phyloP scores from a whole-genome alignment of 2,329 filamentous ascomycete species.

The Akanthomyces muscarius region DNA sequence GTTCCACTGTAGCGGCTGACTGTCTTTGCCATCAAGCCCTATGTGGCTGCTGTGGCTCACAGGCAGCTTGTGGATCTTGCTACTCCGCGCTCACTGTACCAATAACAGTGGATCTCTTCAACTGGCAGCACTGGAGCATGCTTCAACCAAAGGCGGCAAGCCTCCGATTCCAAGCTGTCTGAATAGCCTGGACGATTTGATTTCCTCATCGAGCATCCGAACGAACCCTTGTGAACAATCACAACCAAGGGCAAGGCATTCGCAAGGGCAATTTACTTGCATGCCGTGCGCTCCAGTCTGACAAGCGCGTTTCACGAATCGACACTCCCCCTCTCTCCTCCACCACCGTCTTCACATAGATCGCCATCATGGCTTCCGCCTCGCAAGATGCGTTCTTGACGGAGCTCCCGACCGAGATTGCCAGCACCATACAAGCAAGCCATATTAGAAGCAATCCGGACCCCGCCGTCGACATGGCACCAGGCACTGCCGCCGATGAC shows the following conservation, averaged over 20 bases:
- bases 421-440: constrained; percentile 75
- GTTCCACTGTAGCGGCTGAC: too few species aligned
- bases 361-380: constrained; percentile 46
- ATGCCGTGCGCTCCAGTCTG: neutral
- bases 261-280: neutral
- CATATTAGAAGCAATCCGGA: constrained; percentile 73
- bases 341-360: neutral
- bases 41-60: neutral
- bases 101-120: neutral
- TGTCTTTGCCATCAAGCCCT: neutral
- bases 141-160: neutral
- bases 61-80: too few species aligned
- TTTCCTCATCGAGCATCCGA: neutral
- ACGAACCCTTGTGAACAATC: neutral
- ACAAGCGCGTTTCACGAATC: neutral
- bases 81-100: neutral
- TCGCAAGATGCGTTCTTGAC: neutral
- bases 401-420: constrained; percentile 59
- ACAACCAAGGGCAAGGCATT: neutral
- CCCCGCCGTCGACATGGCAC: constrained; percentile 71
- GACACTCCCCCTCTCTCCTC: neutral
- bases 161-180: neutral
- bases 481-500: constrained; percentile 67
- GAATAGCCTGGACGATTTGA: neutral
- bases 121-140: neutral